Percentiles rank a stretch among this genome's conserved stretches.
Evolutionary conservation across 2,329 filamentous ascomycete species (phyloP).

Genomic region (Fusarium sp.): DNA sequence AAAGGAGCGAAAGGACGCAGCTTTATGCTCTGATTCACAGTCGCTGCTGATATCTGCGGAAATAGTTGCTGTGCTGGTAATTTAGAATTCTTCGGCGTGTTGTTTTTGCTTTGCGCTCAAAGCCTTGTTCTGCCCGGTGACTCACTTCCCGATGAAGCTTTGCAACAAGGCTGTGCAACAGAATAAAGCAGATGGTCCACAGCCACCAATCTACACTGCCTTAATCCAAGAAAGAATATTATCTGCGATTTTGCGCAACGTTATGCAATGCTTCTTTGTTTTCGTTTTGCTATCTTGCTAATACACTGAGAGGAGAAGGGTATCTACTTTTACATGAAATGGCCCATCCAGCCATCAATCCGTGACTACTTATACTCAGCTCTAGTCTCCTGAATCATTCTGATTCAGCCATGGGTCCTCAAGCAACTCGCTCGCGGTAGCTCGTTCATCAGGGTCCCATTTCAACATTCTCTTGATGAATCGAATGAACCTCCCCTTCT

Average conservation of each 20-base stretch:
- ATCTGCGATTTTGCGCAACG: not conserved
- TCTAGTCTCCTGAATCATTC: not conserved
- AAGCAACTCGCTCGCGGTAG: constrained; percentile 46
- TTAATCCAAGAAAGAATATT: fast-evolving
- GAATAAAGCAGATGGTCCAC: not conserved
- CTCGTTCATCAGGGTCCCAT: constrained; percentile 47
- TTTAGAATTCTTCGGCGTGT: no score
- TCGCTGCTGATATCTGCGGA: no score
- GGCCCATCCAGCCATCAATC: not conserved
- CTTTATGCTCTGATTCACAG: no score
- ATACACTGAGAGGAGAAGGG: not conserved
- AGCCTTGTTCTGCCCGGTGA: not conserved
- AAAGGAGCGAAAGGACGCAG: no score
- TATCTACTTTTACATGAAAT: not conserved
- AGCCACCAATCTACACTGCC: not conserved
- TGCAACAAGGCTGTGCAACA: not conserved
- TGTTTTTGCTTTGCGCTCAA: not conserved
- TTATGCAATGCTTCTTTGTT: no score
- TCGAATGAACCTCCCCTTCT: constrained; percentile 42
- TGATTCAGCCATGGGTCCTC: constrained; percentile 45
- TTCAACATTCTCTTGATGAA: constrained; percentile 47
- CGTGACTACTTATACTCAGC: fast-evolving
- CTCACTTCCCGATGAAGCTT: not conserved
- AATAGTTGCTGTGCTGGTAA: no score
- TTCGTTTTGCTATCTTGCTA: not conserved